phyloP scores from a whole-genome alignment of 768 basidiomycete genomes.

The Pleurotus tuoliensis region DNA sequence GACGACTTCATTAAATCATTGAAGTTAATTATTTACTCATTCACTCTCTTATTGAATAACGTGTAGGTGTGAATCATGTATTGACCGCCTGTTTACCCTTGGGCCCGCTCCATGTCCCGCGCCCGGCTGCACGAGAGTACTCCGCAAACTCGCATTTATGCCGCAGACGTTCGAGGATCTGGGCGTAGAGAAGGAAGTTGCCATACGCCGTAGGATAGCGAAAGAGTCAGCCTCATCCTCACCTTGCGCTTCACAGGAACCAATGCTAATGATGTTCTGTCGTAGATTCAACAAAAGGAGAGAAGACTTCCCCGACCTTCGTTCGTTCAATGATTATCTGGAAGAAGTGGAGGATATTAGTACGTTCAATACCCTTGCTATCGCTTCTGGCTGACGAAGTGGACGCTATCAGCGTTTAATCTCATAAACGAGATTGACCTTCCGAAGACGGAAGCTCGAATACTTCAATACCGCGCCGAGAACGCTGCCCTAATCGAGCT shows the following conservation, averaged over 20 bases:
- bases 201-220: conserved; percentile 79
- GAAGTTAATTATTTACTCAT: neutral
- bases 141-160: conserved; percentile 91
- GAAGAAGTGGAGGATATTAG: conserved; percentile 93
- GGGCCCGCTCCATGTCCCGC: conserved; percentile 96
- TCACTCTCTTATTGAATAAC: neutral
- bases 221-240: conserved; percentile 62
- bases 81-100: conserved; percentile 92
- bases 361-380: conserved; percentile 17
- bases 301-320: conserved; percentile 81
- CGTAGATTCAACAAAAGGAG: conserved; percentile 88
- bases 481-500: conserved; percentile 82
- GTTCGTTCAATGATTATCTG: conserved; percentile 90
- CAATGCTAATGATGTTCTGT: conserved; percentile 2
- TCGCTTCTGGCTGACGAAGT: conserved; percentile 3
- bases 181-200: conserved; percentile 91
- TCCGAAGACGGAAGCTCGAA: conserved; percentile 76
- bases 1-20: neutral
- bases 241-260: neutral
- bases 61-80: conserved; percentile 96
- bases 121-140: conserved; percentile 64
- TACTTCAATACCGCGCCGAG: conserved; percentile 71
- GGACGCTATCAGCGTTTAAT: conserved; percentile 75
- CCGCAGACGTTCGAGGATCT: conserved; percentile 95
- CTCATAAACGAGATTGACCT: conserved; percentile 88